Base-by-base conservation (phyloP, 2,329 filamentous ascomycete genomes). In the Tolypocladium guangdongense region DNA sequence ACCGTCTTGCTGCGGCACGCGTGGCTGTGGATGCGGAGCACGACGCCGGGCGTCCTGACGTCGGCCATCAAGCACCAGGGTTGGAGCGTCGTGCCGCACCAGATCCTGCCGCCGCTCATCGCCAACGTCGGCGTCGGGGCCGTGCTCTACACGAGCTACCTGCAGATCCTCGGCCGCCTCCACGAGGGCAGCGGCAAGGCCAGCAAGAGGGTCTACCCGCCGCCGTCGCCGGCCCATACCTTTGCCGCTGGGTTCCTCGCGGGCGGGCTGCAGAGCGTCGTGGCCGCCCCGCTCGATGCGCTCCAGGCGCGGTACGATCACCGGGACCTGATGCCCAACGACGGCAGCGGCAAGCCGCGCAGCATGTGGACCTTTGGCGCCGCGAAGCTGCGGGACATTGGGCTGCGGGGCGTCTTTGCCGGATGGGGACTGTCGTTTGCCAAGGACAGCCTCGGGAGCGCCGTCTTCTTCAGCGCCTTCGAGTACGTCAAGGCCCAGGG, bases 71-170 rank as follows among this genome's bases (percentile, higher is more conserved):
- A 73, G 50, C 78, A 81, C n/a, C 75, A 89, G 55, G 87, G 87
- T 50, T 90, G 86, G 87, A 71, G 76, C 22, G 83, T 90, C 52
- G 76, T 91, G 12, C 86, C 86, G 0, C 83, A 88, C 57, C 86
- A 90, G 70, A 81, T 90, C n/a, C 69, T 90, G 22, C 87, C 87
- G 43, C 87, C 87, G 16, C 72, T 90, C 43, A 71, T 89, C 20
- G 87, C 87, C 36, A 91, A 90, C 60, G 80, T 88, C 1, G 81
- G 80, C 38, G 84, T 90, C 50, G 86, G 86, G 3, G 86, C 86
- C 1, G 80, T 90, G 3, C 71, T 90, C 18, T 91, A 90, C 67
- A 88, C 86, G 1, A 82, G 79, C 59, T 91, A 91, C 62, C 77
- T 90, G 20, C 84, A 88, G 56, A 81, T 83, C 39, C 75, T 91